These are phyloP conservation scores for Haplographium delicatum DNA, from an alignment of 495 filamentous ascomycete genomes.

Conservation along the genomic window DNA sequence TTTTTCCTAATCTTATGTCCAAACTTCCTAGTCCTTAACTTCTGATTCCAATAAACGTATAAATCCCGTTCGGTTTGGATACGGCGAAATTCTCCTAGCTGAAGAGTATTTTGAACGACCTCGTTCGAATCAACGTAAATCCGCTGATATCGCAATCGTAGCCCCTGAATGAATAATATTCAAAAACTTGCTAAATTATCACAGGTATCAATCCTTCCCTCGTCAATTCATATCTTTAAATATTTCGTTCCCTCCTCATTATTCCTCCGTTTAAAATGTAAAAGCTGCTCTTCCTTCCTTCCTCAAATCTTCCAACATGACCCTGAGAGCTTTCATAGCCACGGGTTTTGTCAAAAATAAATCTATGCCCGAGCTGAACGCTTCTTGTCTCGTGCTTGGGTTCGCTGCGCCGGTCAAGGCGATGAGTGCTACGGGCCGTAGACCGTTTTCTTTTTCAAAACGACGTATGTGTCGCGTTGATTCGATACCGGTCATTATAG, in stretches of 20 bases:
- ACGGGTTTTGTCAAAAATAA: constrained; percentile 70
- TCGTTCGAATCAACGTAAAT: too few relatives aligned
- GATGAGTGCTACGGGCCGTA: constrained; percentile 51
- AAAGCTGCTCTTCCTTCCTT: constrained; percentile 13
- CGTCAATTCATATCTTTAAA: too few relatives aligned
- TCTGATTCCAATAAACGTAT: too few relatives aligned
- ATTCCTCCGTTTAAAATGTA: background rate
- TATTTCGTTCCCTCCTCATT: background rate
- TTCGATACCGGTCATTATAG: constrained; percentile 58
- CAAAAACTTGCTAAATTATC: too few relatives aligned
- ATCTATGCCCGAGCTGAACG: constrained; percentile 59
- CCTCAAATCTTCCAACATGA: constrained; percentile 25
- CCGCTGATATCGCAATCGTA: too few relatives aligned
- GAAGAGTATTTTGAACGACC: too few relatives aligned
- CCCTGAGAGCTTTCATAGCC: constrained; percentile 26
- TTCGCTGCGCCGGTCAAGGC: constrained; percentile 66
- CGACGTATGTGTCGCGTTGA: constrained; percentile 51
- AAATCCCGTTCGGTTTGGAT: too few relatives aligned
- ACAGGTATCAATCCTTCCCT: background rate
- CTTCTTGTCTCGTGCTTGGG: constrained; percentile 56
- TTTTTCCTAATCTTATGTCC: too few relatives aligned
- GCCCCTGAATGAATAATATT: too few relatives aligned
- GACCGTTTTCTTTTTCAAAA: constrained; percentile 35
- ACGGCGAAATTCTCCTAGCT: too few relatives aligned
- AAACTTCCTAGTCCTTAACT: too few relatives aligned